Evolutionary conservation across 2,329 filamentous ascomycete species (phyloP), one percentile per base, ranked within the genome.

Genomic region (Hypoxylon sp.): DNA sequence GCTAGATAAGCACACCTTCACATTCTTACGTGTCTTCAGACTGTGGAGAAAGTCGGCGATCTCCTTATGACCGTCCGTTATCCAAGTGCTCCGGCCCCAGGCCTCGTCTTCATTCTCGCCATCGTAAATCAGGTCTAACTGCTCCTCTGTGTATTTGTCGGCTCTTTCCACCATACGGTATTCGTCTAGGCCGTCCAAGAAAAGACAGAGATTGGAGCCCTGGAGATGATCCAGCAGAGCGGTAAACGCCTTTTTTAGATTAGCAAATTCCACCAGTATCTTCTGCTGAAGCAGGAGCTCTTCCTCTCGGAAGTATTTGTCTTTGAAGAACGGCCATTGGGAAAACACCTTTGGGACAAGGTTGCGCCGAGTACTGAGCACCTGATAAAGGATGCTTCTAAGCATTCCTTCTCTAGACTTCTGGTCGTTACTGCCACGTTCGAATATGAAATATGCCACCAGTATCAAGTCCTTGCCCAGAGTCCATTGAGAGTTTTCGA

Each of bases 61-160:
- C 37, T 42, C 37, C n/a, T 42, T 19, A 19, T 42, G 37, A 10
- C 37, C 37, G n/a, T 42, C 37, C 17, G 37, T 42, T 42, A 42
- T 42, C 37, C 37, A 42, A 42, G 1, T 17, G n/a, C 37, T 42
- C 1, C 6, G 37, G 17, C 37, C 37, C 37, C 37, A 42, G 17
- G n/a, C n/a, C 17, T 42, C 37, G 6, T 42, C 37, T 42, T 42
- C 37, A 8, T 42, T 42, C 0, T 19, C 37, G n/a, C 37, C 37
- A 3, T 42, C 37, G n/a, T 42, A 42, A 17, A 42, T 42, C n/a
- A 42, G n/a, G n/a, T 42, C 37, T n/a, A 42, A 42, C n/a, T 42
- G 37, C n/a, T 42, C 37, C n/a, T 42, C 37, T 7, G 37, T 42
- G n/a, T 42, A 42, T 42, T 42, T 6, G 37, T 42, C 8, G 37